Evolutionary conservation across 345 rosid genomes (phyloP), one percentile per base, ranked within the genome.

Genomic region (Citrus maxima): DNA sequence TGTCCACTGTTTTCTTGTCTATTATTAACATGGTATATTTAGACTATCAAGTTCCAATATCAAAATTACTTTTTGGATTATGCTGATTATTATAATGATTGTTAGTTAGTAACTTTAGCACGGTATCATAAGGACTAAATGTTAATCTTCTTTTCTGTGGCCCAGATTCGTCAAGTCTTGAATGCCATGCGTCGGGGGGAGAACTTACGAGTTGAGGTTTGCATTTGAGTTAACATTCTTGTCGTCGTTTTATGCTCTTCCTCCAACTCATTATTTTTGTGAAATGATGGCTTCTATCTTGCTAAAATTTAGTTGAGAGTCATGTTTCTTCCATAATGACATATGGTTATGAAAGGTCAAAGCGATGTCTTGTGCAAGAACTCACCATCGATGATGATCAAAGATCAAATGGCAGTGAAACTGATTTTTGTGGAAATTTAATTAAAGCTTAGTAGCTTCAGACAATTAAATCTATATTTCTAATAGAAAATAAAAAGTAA

Each of bases 121-220:
- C 38, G 3, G 21, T 28, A 56, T 79, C 37, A 13, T 22, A 6
- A 69, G 72, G 74, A 38, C 56, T 77, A 70, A 84, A 24, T 30
- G 54, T 46, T 76, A 25, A n/a, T 79, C 51, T 79, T 85, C 38
- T 76, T 85, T 66, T 83, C 78, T 69, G 61, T 87, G 80, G 81
- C 13, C 49, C 92, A 93, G 98, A 87, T 95, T 79, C 97, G 93
- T 75, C 97, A 90, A 81, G 97, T 88, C 82, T 80, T 93, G 90
- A 86, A 78, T 75, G 93, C 93, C 81, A 86, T 93, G 90, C 93
- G 92, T 76, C 86, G 97, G 82, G 95, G 94, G 70, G 97, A 90
- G 82, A 89, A 86, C 81, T 62, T 92, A 80, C 87, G 88, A 72
- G 77, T 85, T 75, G 97, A 95, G 97, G 98, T 93, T 87, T 74